Evolutionary conservation across 2,329 filamentous ascomycete species (phyloP), one percentile per base, ranked within the genome.

Genomic region (Epichloe uncinata): DNA sequence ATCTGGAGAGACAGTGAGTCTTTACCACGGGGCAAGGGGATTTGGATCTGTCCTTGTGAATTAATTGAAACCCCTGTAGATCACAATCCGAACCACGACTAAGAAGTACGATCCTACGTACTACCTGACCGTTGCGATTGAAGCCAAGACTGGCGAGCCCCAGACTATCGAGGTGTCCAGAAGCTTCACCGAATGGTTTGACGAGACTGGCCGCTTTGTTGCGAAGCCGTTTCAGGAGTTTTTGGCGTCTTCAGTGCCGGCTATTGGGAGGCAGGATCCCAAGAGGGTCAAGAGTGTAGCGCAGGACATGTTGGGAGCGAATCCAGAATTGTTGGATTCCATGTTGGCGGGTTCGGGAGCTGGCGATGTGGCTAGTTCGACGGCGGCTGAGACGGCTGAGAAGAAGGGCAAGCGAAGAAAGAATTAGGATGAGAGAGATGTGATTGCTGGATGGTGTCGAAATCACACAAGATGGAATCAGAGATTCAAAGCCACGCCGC

Each of bases 21-120:
- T 7, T 9, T 26, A 5, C 26, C 18, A 11, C 12, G 36, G 18
- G 5, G 36, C 2, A 11, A 18, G 7, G 22, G 3, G 22, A 44
- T 11, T 15, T 3, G 13, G 22, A 15, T 44, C 20, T 16, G 22
- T 33, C 15, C 18, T 12, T 11, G 22, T 44, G 36, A 20, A 41
- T 26, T 20, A n/a, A 26, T 26, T n/a, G 7, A 55, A 59, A 54
- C 48, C 5, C 5, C 6, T 30, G 16, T 55, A 93, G 84, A 77
- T 96, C 62, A 78, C 78, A 15, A 82, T 97, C 57, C 73, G 77
- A 2, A 87, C 82, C 38, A 78, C 76, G 1, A 81, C 80, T 1
- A 83, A 85, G 61, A 96, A 96, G 66, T 80, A 90, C 67, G 77
- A 83, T 38, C 87, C 89, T 1, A 77, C 81, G 42, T 98, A 98